Evolutionary conservation across 208 protist genomes (phyloP), one percentile per base, ranked within the genome.

Genomic region (Trypanosoma melophagium): DNA sequence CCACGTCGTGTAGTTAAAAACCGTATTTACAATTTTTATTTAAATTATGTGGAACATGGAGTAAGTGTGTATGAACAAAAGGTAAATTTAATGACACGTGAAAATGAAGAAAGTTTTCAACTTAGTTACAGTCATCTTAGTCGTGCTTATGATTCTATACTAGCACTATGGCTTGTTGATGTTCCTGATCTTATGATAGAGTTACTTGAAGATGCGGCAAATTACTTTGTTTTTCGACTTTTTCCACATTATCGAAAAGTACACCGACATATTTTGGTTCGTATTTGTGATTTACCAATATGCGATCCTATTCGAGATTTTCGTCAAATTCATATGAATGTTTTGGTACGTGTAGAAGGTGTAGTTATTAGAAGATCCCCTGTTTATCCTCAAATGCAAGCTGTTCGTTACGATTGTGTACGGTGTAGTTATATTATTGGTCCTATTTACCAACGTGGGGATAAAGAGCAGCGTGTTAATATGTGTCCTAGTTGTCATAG

Each of bases 321-420:
- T 49, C 89, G 98, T n/a, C 92, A 98, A 72, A 67, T 95, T 49
- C 98, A 99, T 73, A 93, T 99, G 76, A 99, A 99, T 81, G 86
- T 95, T 41, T 86, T 99, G 0, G 91, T 99, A 28, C 92, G 95
- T 28, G 97, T 99, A 31, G 83, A 90, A 56, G 99, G 99, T 44
- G 99, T 99, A 4, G 97, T 99, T 13, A 99, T 99, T 19, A 81
- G 98, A 14, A 92, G 99, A 49, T 99, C 97, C 0, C 84, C 80
- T 14, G 98, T 99, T 50, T 99, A 99, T 70, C 98, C 98, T 38
- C 98, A 99, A 78, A 90, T 99, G 76, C 90, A 98, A 71, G 80
- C 87, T 3, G 95, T 99, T 28, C 97, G 97, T 70, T 99, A 97
- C 77, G 94, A 99, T 76, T 99, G 98, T 83, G 75, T 76, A 31